Conservation (phyloP, 768 basidiomycete species). For the Lactarius indigo region DNA sequence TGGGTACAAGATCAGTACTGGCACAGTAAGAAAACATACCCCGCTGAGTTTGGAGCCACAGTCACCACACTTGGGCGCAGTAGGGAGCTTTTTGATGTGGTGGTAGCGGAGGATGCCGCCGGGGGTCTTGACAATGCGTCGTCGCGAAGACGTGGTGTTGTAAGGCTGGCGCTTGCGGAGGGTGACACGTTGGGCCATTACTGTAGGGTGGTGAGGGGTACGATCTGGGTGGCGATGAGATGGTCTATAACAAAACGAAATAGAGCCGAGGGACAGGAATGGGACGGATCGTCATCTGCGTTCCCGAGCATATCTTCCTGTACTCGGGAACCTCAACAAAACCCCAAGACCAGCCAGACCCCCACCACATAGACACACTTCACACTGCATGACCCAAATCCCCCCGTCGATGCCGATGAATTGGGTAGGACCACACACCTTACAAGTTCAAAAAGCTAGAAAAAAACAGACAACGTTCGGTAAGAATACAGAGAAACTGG, state of each 20-base stretch:
- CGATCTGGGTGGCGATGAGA: constrained; percentile 2
- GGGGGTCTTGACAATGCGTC: constrained; percentile 95
- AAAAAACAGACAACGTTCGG: neutral
- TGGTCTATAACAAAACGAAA: neutral
- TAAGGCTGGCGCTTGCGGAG: constrained; percentile 98
- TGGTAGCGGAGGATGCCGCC: constrained; percentile 98
- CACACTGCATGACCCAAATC: neutral
- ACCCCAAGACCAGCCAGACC: no score
- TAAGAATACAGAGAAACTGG: neutral
- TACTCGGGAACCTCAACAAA: no score
- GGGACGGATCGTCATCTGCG: neutral
- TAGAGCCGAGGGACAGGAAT: neutral
- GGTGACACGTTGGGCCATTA: constrained; percentile 98
- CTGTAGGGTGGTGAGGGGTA: constrained; percentile 1
- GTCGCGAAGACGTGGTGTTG: constrained; percentile 96
- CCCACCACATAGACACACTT: neutral
- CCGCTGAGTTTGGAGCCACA: constrained; percentile 93
- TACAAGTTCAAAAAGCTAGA: neutral
- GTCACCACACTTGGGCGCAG: constrained; percentile 97
- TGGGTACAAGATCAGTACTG: neutral
- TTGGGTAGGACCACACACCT: constrained; percentile 4
- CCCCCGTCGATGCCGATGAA: neutral
- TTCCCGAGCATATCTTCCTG: neutral
- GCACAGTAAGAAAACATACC: constrained; percentile 48
- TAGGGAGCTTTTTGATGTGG: constrained; percentile 92